These are phyloP conservation scores for Phytophthora ramorum DNA, from an alignment of 352 stramenopile genomes.

Conservation along the genomic window DNA sequence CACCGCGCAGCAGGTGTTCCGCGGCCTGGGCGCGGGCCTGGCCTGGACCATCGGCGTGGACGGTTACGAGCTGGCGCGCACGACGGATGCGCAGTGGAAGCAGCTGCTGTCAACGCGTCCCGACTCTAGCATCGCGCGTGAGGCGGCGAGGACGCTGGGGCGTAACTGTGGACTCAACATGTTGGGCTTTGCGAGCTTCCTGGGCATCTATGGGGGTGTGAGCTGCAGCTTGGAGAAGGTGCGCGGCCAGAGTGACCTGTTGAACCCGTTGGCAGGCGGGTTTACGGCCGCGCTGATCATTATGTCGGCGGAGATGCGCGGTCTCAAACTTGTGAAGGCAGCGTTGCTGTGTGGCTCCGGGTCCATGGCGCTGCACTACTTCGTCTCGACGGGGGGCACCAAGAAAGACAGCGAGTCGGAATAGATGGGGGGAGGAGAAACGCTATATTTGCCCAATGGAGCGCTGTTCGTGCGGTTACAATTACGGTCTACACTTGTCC, in stretches of 20 bases:
- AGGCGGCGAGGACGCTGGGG: slow-evolving; percentile 42
- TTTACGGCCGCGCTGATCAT: slow-evolving; percentile 66
- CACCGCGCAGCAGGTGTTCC: slow-evolving; percentile 64
- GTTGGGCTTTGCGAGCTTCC: slow-evolving; percentile 72
- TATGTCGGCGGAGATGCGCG: slow-evolving; percentile 54
- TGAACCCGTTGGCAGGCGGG: slow-evolving; percentile 77
- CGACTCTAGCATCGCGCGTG: slow-evolving; percentile 33
- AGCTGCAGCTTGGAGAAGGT: slow-evolving; percentile 73
- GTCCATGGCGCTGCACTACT: slow-evolving; percentile 69
- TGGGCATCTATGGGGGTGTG: slow-evolving; percentile 76
- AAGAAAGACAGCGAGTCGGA: slow-evolving; percentile 10
- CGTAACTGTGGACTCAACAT: slow-evolving; percentile 60
- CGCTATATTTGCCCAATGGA: slow-evolving; percentile 29
- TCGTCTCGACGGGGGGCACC: slow-evolving; percentile 49
- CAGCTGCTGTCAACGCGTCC: slow-evolving; percentile 36
- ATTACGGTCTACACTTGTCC: slow-evolving; percentile 10
- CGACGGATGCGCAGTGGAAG: slow-evolving; percentile 46
- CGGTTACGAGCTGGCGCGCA: slow-evolving; percentile 57
- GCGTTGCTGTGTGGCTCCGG: slow-evolving; percentile 58
- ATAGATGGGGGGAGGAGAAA: slow-evolving; percentile 2
- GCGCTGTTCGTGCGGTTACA: slow-evolving; percentile 18
- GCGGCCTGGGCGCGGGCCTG: slow-evolving; percentile 66
- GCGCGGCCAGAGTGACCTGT: slow-evolving; percentile 58
- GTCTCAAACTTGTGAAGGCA: slow-evolving; percentile 43
- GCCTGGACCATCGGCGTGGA: slow-evolving; percentile 85